phyloP scores from a whole-genome alignment of 2,329 filamentous ascomycete genomes.

The Arthroderma uncinatum region DNA sequence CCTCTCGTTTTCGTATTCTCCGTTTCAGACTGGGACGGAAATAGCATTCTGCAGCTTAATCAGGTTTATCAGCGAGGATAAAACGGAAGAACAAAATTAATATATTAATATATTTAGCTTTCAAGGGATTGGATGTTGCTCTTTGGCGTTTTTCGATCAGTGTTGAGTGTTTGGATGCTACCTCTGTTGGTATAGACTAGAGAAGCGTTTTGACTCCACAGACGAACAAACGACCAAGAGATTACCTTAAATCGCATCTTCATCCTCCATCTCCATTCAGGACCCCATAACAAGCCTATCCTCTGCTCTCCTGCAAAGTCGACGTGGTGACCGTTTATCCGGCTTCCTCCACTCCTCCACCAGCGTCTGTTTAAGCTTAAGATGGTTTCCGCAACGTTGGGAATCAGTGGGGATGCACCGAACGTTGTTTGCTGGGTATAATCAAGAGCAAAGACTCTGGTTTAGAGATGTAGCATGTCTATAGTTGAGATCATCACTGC shows the following conservation, averaged over 20 bases:
- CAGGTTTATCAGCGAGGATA: not conserved
- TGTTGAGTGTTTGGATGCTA: not conserved
- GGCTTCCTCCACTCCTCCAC: not conserved
- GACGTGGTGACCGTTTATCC: not conserved
- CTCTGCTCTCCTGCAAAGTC: not conserved
- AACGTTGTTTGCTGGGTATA: constrained; percentile 1
- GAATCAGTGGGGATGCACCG: constrained; percentile 1
- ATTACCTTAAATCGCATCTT: not conserved
- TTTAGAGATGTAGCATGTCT: not conserved
- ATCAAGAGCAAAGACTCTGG: not conserved
- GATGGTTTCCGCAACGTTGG: constrained; percentile 4
- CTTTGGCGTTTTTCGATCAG: not conserved
- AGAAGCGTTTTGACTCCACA: not conserved
- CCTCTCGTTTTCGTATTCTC: constrained; percentile 3
- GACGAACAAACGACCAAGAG: not conserved
- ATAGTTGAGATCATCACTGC: no score
- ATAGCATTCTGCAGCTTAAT: not conserved
- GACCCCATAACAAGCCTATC: not conserved
- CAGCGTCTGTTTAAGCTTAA: constrained; percentile 6
- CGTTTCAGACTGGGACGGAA: constrained; percentile 1
- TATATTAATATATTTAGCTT: not conserved
- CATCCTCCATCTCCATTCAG: not conserved
- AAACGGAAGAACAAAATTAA: not conserved
- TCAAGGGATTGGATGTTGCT: not conserved
- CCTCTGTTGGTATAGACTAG: no score